Conservation (phyloP, 176 grass and related monocot genomes). For the Tillandsia leiboldiana region DNA sequence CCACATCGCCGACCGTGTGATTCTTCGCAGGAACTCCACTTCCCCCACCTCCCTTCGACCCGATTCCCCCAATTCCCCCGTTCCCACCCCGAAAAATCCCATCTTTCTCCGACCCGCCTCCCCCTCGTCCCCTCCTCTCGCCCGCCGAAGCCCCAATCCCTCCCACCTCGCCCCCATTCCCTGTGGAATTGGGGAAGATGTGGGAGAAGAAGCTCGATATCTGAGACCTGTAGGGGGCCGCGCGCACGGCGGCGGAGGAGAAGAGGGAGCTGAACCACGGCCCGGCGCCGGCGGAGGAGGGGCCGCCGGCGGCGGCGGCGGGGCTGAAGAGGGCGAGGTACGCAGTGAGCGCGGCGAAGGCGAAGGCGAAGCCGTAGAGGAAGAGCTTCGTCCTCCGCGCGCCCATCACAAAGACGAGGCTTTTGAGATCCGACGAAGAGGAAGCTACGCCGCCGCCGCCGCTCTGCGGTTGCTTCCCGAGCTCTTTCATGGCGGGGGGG, state of each 20-base stretch:
- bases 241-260: constrained; percentile 32
- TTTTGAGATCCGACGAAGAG: constrained; percentile 12
- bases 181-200: constrained; percentile 48
- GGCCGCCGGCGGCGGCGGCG: constrained; percentile 15
- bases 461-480: constrained; percentile 12
- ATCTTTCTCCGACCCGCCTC: constrained; percentile 4
- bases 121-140: not conserved
- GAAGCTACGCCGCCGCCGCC: not conserved
- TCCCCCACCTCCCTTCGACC: constrained; percentile 11
- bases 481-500: constrained; percentile 25
- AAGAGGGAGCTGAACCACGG: constrained; percentile 61
- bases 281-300: constrained; percentile 27
- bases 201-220: constrained; percentile 53
- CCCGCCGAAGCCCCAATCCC: constrained; percentile 3
- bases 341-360: constrained; percentile 45
- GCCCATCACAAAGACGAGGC: constrained; percentile 7
- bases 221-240: constrained; percentile 45
- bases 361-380: constrained; percentile 49
- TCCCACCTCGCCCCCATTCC: constrained; percentile 2
- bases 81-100: constrained; percentile 12
- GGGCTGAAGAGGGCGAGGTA: constrained; percentile 56
- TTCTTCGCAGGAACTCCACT: constrained; percentile 10
- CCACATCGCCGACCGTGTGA: not conserved
- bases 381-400: constrained; percentile 39
- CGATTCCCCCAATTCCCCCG: constrained; percentile 4